phyloP scores from a whole-genome alignment of 495 filamentous ascomycete species.

The Lichenothelia convexa region DNA sequence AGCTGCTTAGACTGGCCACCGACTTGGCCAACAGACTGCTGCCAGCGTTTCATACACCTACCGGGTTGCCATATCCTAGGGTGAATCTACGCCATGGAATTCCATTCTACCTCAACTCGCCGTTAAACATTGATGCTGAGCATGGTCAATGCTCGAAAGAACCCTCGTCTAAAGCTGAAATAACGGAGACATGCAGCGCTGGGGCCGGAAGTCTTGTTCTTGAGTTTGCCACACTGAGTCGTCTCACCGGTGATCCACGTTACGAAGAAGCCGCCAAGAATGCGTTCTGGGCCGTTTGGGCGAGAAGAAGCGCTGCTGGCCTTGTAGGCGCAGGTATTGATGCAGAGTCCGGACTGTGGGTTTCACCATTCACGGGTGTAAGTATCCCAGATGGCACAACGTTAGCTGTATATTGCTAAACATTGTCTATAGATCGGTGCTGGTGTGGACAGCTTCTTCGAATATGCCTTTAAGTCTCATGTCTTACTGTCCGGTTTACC shows the following conservation, averaged over 20 bases:
- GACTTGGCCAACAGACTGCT: slow-evolving; percentile 71
- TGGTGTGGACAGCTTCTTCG: slow-evolving; percentile 93
- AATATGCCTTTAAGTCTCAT: slow-evolving; percentile 89
- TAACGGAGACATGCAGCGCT: slow-evolving; percentile 91
- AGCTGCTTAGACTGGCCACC: slow-evolving; percentile 65
- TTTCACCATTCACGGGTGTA: slow-evolving; percentile 61
- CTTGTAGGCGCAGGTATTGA: slow-evolving; percentile 88
- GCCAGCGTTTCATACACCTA: slow-evolving; percentile 76
- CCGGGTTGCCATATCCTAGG: slow-evolving; percentile 82
- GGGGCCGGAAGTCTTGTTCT: slow-evolving; percentile 87
- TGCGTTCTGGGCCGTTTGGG: slow-evolving; percentile 93
- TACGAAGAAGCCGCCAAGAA: slow-evolving; percentile 80
- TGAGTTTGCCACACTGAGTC: slow-evolving; percentile 78
- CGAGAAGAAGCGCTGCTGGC: slow-evolving; percentile 61
- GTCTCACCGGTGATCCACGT: slow-evolving; percentile 66
- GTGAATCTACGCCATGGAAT: slow-evolving; percentile 88
- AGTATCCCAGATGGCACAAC: slow-evolving; percentile 5
- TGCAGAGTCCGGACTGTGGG: slow-evolving; percentile 80
- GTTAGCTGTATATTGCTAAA: slow-evolving; percentile 2
- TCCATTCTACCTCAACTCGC: slow-evolving; percentile 74
- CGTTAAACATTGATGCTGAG: slow-evolving; percentile 33
- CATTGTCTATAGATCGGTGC: slow-evolving; percentile 50
- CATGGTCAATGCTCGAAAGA: slow-evolving; percentile 22
- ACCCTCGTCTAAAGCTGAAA: slow-evolving; percentile 36
- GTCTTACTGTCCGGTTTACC: slow-evolving; percentile 57